Percentiles rank a stretch among this genome's conserved stretches.
Conservation (phyloP, 2,329 filamentous ascomycete genomes). For the Apiospora arundinis region DNA sequence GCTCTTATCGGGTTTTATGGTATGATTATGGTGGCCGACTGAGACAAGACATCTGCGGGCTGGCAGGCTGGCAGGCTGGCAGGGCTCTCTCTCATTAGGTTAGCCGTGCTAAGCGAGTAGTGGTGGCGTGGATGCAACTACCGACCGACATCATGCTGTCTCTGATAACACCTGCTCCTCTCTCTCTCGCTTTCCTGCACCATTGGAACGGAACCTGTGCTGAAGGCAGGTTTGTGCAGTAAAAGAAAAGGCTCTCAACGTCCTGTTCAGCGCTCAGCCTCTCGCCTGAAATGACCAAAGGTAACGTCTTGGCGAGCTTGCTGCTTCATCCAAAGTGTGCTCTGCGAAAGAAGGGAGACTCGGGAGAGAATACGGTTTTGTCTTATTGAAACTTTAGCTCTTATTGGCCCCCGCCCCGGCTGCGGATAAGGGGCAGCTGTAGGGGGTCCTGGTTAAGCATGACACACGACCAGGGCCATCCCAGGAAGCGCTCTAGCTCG, state of each 20-base stretch:
- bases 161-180: neutral
- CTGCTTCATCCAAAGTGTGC: conserved; percentile 7
- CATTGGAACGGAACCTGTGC: too few relatives aligned
- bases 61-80: neutral
- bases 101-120: conserved; percentile 6
- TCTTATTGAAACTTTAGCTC: conserved; percentile 15
- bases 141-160: neutral
- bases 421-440: neutral
- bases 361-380: conserved; percentile 14
- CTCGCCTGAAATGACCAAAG: conserved; percentile 4
- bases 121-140: conserved; percentile 7
- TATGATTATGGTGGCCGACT: neutral
- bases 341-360: conserved; percentile 3
- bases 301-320: neutral
- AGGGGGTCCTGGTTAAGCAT: conserved; percentile 7
- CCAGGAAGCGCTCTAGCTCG: neutral
- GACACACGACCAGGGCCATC: conserved; percentile 15
- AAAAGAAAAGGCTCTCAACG: neutral
- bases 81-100: neutral
- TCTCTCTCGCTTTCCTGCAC: neutral
- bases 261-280: conserved; percentile 4
- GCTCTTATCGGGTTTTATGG: neutral
- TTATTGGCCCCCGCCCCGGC: conserved; percentile 8
- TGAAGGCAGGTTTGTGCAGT: neutral
- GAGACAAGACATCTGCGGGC: conserved; percentile 10